Evolutionary conservation across 768 basidiomycete genomes (phyloP).

Genomic region (Kwoniella pini): DNA sequence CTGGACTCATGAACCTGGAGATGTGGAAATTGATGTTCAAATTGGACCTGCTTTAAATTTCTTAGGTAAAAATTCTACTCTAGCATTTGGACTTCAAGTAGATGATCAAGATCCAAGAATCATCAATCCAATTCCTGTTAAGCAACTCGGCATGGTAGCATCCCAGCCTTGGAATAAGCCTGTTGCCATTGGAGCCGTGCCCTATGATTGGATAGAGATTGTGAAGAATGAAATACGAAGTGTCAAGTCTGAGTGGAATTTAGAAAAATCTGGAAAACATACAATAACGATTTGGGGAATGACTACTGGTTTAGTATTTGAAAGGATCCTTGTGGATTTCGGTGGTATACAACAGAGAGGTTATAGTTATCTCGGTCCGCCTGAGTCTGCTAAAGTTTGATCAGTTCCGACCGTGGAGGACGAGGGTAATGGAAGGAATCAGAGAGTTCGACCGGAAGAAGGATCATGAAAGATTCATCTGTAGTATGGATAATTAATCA

Average conservation of each 20-base stretch:
- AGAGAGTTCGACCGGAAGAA: not conserved
- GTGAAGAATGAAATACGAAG: constrained; percentile 39
- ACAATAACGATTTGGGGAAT: constrained; percentile 42
- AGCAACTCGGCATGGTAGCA: constrained; percentile 9
- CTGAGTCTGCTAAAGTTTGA: constrained; percentile 28
- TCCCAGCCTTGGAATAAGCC: constrained; percentile 4
- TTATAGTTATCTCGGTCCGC: constrained; percentile 40
- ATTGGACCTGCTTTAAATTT: constrained; percentile 44
- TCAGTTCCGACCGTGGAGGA: no score
- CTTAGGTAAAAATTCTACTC: constrained; percentile 24
- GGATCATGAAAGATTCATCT: no score
- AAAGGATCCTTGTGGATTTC: constrained; percentile 39
- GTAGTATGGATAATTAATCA: no score
- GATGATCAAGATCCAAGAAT: constrained; percentile 27
- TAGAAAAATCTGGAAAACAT: constrained; percentile 24
- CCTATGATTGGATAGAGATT: constrained; percentile 45
- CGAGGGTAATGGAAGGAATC: not conserved
- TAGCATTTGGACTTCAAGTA: constrained; percentile 41
- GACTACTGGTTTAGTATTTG: constrained; percentile 44
- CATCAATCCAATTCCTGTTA: constrained; percentile 34
- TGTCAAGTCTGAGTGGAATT: constrained; percentile 20
- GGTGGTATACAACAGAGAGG: constrained; percentile 35
- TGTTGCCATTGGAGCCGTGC: constrained; percentile 32
- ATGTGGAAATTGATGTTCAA: constrained; percentile 34
- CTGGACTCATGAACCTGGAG: constrained; percentile 22